These are phyloP conservation scores for Collybia sp. DNA, from an alignment of 768 basidiomycete genomes.

Conservation along the genomic window DNA sequence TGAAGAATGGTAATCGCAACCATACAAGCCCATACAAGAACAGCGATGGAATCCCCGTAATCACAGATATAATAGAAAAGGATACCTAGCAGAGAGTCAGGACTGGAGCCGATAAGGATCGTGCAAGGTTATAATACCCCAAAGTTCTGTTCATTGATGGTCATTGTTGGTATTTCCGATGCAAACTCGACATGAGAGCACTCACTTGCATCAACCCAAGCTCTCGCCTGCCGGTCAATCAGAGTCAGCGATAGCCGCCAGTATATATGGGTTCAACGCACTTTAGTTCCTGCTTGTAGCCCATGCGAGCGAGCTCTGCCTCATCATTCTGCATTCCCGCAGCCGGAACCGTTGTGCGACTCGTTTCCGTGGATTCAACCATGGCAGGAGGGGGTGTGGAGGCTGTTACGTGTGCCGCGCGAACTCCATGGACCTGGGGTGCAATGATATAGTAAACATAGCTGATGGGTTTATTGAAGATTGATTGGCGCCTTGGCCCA, in stretches of 20 bases:
- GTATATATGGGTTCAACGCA: not conserved
- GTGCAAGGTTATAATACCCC: conserved; percentile 36
- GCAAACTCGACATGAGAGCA: conserved; percentile 1
- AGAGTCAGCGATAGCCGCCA: not conserved
- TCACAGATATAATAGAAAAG: conserved; percentile 73
- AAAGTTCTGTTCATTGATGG: conserved; percentile 47
- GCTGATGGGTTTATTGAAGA: no score
- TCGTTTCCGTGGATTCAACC: no score
- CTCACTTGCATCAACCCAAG: conserved; percentile 56
- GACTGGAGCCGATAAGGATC: not conserved
- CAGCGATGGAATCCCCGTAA: conserved; percentile 67
- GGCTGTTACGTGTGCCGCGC: no score
- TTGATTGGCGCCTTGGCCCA: not conserved
- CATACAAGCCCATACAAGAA: conserved; percentile 66
- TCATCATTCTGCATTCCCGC: conserved; percentile 11
- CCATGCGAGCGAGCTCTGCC: conserved; percentile 17
- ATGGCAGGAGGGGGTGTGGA: no score
- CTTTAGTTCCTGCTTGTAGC: conserved; percentile 19
- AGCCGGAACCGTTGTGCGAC: no score
- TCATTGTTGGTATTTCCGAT: conserved; percentile 1
- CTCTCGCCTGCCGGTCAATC: conserved; percentile 43
- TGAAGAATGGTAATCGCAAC: conserved; percentile 3
- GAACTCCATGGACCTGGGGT: no score
- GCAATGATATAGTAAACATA: no score
- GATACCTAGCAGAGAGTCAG: conserved; percentile 34